Conservation (phyloP, 2,329 filamentous ascomycete genomes). For the Colletotrichum tropicicola region DNA sequence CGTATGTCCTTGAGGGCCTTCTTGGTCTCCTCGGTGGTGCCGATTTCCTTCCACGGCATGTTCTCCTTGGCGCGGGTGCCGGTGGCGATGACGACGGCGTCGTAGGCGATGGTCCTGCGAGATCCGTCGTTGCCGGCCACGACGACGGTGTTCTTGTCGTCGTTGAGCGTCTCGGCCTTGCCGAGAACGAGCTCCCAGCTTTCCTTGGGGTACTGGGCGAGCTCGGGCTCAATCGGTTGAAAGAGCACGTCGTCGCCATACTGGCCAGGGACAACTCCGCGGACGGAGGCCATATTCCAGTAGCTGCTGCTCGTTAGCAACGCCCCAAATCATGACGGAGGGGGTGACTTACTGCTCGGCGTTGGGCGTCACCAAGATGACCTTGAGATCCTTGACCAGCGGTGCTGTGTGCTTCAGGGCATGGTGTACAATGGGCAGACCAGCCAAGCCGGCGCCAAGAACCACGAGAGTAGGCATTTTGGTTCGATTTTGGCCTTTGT, state of each 20-base stretch:
- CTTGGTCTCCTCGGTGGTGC: slow-evolving; percentile 52
- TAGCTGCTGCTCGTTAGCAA: slow-evolving; percentile 51
- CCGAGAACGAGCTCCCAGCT: slow-evolving; percentile 61
- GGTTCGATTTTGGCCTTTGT: not conserved
- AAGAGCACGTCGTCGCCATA: slow-evolving; percentile 57
- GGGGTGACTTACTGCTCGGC: slow-evolving; percentile 36
- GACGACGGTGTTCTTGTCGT: slow-evolving; percentile 45
- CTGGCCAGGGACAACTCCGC: slow-evolving; percentile 58
- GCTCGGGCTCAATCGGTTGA: slow-evolving; percentile 52
- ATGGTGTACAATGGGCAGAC: slow-evolving; percentile 59
- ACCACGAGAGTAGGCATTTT: slow-evolving; percentile 61
- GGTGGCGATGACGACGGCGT: slow-evolving; percentile 63
- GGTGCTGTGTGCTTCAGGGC: slow-evolving; percentile 58
- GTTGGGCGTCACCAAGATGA: slow-evolving; percentile 63
- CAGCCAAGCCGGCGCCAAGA: slow-evolving; percentile 61
- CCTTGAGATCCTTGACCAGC: slow-evolving; percentile 53
- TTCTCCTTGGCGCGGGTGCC: slow-evolving; percentile 53
- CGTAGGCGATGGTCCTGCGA: slow-evolving; percentile 50
- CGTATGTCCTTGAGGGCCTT: slow-evolving; percentile 46
- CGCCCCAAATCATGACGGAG: not conserved
- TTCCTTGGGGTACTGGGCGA: slow-evolving; percentile 53
- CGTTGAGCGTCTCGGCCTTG: slow-evolving; percentile 46
- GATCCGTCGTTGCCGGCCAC: slow-evolving; percentile 41
- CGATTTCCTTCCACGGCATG: slow-evolving; percentile 60
- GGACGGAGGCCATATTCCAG: slow-evolving; percentile 66